phyloP scores from a whole-genome alignment of 345 rosid genomes.

The Eucalyptus sp. region DNA sequence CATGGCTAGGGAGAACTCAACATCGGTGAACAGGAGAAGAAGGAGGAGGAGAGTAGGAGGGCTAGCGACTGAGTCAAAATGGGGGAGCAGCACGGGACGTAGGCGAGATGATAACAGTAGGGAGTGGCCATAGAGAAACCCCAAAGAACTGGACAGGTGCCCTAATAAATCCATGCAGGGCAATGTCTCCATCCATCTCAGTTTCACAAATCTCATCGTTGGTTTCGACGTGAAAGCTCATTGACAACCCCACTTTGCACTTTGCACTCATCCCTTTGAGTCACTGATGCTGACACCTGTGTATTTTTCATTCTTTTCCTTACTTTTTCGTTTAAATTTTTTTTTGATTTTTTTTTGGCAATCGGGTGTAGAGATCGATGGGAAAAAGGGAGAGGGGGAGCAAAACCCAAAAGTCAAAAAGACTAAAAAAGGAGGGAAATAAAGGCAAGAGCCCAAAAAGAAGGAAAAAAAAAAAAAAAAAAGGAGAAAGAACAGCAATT shows the following conservation, averaged over 20 bases:
- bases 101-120: neutral
- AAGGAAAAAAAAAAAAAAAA: neutral
- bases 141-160: neutral
- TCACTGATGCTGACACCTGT: neutral
- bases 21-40: neutral
- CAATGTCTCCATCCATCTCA: neutral
- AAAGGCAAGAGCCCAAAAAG: neutral
- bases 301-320: neutral
- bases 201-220: neutral
- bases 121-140: neutral
- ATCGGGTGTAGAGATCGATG: neutral
- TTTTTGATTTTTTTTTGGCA: neutral
- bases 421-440: neutral
- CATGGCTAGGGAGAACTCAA: neutral
- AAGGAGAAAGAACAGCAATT: neutral
- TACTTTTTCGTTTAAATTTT: neutral
- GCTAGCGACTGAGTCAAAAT: neutral
- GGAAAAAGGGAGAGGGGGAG: neutral
- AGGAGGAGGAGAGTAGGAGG: neutral
- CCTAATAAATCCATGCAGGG: neutral
- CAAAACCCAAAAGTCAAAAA: neutral
- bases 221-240: conserved; percentile 6
- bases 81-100: neutral
- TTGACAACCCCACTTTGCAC: neutral
- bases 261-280: neutral